Evolutionary conservation across 805 yeast genomes (phyloP).

Genomic region (Ogataea degrootiae): DNA sequence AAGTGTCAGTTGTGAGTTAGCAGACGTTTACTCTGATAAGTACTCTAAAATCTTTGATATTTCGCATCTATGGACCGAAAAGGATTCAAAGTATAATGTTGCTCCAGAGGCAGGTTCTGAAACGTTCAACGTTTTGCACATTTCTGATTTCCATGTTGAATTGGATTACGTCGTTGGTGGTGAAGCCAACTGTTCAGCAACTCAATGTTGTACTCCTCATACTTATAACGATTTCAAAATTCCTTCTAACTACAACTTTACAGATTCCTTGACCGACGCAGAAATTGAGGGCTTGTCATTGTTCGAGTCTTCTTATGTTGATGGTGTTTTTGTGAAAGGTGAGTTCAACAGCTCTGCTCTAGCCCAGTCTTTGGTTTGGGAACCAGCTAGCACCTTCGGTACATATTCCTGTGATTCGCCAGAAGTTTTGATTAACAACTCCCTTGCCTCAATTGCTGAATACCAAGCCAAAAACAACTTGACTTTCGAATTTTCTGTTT

Average conservation of each 20-base stretch:
- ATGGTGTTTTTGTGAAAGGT: conserved; percentile 28
- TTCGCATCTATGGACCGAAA: conserved; percentile 40
- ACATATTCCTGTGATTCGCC: conserved; percentile 65
- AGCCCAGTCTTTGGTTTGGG: conserved; percentile 23
- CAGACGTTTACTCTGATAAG: conserved; percentile 26
- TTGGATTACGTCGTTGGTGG: conserved; percentile 48
- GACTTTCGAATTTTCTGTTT: conserved; percentile 54
- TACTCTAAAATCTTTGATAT: conserved; percentile 43
- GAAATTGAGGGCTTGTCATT: conserved; percentile 13
- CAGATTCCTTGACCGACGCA: conserved; percentile 19
- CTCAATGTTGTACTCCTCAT: conserved; percentile 59
- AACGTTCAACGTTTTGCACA: conserved; percentile 57
- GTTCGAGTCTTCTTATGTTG: conserved; percentile 27
- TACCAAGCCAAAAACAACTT: conserved; percentile 28
- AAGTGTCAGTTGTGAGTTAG: neutral
- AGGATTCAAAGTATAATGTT: conserved; percentile 37
- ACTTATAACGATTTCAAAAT: conserved; percentile 34
- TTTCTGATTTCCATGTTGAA: conserved; percentile 63
- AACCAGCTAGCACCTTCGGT: conserved; percentile 60
- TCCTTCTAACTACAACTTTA: conserved; percentile 38
- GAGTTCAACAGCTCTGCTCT: conserved; percentile 19
- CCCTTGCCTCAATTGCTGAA: conserved; percentile 41
- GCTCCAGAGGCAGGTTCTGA: conserved; percentile 36
- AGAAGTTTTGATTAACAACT: conserved; percentile 54
- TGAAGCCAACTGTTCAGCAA: conserved; percentile 51